A percentile compares a stretch with the other conserved stretches of the same genome.
phyloP scores from a whole-genome alignment of 306 rosid species.

The Chamaecrista fasciculata region DNA sequence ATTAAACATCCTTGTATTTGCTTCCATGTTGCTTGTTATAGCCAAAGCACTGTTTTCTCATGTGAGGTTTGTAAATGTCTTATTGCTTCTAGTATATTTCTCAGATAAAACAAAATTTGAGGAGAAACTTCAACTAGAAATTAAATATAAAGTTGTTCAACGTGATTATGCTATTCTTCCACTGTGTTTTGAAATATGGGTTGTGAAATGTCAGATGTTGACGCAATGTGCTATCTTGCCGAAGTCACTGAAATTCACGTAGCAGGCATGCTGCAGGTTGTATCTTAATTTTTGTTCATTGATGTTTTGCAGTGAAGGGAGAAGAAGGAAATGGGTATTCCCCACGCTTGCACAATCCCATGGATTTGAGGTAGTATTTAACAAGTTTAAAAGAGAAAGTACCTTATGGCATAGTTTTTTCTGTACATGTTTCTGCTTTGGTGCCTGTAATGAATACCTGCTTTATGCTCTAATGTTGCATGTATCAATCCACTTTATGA shows the following conservation, averaged over 20 bases:
- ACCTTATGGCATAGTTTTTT: background rate
- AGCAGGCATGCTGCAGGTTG: constrained; percentile 16
- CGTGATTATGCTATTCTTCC: constrained; percentile 6
- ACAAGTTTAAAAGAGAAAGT: background rate
- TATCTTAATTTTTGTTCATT: constrained; percentile 33
- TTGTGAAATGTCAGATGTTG: constrained; percentile 14
- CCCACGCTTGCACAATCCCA: constrained; percentile 60
- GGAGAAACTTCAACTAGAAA: background rate
- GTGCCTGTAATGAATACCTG: background rate
- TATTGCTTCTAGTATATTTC: constrained; percentile 30
- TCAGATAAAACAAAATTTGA: constrained; percentile 23
- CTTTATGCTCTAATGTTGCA: background rate
- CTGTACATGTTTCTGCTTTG: background rate
- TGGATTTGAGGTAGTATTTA: constrained; percentile 49
- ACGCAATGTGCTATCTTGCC: constrained; percentile 9
- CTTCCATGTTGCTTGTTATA: constrained; percentile 82
- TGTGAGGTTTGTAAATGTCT: constrained; percentile 72
- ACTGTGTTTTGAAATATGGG: constrained; percentile 1
- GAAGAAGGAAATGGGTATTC: constrained; percentile 89
- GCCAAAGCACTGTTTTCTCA: constrained; percentile 92
- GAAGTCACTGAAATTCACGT: constrained; percentile 16
- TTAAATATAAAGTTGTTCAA: background rate
- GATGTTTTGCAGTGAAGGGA: constrained; percentile 80
- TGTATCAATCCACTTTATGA: background rate
- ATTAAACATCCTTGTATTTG: constrained; percentile 75